phyloP scores from a whole-genome alignment of 768 basidiomycete genomes.

The Pleurotus djamor region DNA sequence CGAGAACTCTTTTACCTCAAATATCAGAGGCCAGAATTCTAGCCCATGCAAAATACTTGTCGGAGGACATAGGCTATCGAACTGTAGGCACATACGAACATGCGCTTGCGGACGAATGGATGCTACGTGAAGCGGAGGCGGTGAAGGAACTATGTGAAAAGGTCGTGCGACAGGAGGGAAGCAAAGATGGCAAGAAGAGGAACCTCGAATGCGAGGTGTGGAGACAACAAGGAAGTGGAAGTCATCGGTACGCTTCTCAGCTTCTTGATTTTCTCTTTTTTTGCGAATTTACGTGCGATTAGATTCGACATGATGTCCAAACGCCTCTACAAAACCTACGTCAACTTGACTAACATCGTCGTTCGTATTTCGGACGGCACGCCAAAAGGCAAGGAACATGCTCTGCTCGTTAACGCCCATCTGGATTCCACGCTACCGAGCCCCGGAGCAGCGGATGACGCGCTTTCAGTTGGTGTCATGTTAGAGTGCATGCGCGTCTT shows the following conservation, averaged over 20 bases:
- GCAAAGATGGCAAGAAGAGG: constrained; percentile 24
- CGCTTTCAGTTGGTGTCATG: constrained; percentile 87
- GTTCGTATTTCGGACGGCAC: constrained; percentile 84
- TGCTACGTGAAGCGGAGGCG: constrained; percentile 62
- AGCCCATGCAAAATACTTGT: constrained; percentile 60
- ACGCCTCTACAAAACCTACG: constrained; percentile 83
- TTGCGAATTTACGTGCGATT: background rate
- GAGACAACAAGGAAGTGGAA: constrained; percentile 86
- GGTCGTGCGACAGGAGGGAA: constrained; percentile 34
- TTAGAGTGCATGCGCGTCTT: constrained; percentile 84
- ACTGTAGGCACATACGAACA: constrained; percentile 92
- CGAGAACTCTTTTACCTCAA: constrained; percentile 58
- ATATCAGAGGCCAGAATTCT: constrained; percentile 73
- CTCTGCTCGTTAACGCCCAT: constrained; percentile 86
- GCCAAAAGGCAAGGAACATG: constrained; percentile 68
- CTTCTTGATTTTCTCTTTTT: background rate
- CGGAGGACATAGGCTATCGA: constrained; percentile 87
- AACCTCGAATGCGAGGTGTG: constrained; percentile 91
- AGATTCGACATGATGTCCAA: constrained; percentile 94
- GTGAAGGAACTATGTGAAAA: constrained; percentile 63
- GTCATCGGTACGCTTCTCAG: constrained; percentile 64
- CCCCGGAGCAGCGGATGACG: constrained; percentile 90
- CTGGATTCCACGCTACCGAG: constrained; percentile 88
- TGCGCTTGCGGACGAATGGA: constrained; percentile 81
- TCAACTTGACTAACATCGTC: constrained; percentile 85